Evolutionary conservation across 768 basidiomycete genomes (phyloP).

Genomic region (Brasilioporus rufonigricans): DNA sequence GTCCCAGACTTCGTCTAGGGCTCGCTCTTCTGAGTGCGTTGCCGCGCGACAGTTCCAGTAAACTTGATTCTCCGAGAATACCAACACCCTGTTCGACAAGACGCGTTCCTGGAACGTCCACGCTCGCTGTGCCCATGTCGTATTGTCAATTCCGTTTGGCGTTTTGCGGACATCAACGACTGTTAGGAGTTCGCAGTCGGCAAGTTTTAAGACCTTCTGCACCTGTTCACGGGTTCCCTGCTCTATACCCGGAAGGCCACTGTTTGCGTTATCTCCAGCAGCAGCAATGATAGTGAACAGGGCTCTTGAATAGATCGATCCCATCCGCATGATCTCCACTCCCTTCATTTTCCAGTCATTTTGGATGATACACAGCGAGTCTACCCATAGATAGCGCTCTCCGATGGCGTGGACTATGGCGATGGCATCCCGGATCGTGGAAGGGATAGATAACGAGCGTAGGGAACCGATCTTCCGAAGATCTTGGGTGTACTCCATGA

Average conservation of each 20-base stretch:
- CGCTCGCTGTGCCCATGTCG: slow-evolving; percentile 12
- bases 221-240: slow-evolving; percentile 2
- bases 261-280: slow-evolving; percentile 1
- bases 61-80: slow-evolving; percentile 18
- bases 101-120: slow-evolving; percentile 24
- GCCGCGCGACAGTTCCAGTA: slow-evolving; percentile 16
- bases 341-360: background rate
- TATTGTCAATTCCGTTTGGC: background rate
- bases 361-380: background rate
- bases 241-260: slow-evolving; percentile 11
- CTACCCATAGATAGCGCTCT: background rate
- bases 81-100: slow-evolving; percentile 12
- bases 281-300: background rate
- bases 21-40: background rate
- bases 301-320: background rate
- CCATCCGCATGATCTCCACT: background rate
- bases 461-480: background rate
- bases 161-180: background rate
- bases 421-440: slow-evolving; percentile 23
- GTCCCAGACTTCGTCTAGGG: slow-evolving; percentile 1
- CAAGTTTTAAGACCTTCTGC: slow-evolving; percentile 6
- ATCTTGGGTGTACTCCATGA: background rate
- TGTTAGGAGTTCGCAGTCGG: slow-evolving; percentile 10
- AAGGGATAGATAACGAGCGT: slow-evolving; percentile 7
- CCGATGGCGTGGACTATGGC: slow-evolving; percentile 18